Evolutionary conservation across 164 flowering plant species (phyloP), one percentile per base, ranked within the genome.

Genomic region (Echeveria elegans): DNA sequence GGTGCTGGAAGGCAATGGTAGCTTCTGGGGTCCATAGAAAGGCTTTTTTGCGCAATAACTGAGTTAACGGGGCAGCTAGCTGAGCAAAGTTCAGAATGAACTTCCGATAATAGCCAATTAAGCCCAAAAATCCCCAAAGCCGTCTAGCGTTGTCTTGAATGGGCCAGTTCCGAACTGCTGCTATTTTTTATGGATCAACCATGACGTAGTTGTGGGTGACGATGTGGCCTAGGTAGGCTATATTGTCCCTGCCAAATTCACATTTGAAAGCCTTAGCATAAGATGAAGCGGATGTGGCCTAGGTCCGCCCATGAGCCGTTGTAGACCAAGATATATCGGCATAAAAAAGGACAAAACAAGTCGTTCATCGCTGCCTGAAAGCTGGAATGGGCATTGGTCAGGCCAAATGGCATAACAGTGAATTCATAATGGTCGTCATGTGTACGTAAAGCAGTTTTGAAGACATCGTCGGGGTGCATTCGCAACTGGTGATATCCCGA

Each of bases 301-400:
- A n/a, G n/a, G n/a, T n/a, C n/a, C n/a, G n/a, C n/a, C 53, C 60
- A 53, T 24, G 61, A 12, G 0, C 19, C 1, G 18, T n/a, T 60
- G 23, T 60, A 59, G 0, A 71, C 63, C 4, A 71, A 9, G 2
- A 71, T 70, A n/a, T 70, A n/a, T n/a, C n/a, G n/a, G n/a, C 72
- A 48, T 70, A 50, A 50, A 65, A 70, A 24, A 70, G 48, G 2
- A 70, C 50, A 16, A 71, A 34, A 34, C 7, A 34, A 34, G 3
- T 34, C 37, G 12, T 0, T 65, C 52, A 30, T 29, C 66, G 15
- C 47, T 53, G 15, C 45, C 21, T 15, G 41, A n/a, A 34, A 29
- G 34, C 37, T 34, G 7, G 37, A 34, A 34, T 3, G 37, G 5
- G 37, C 37, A 34, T 34, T 34, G 3, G 37, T 3, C 7, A 34